Conservation (phyloP, 164 flowering plant species). For the Saururus chinensis region DNA sequence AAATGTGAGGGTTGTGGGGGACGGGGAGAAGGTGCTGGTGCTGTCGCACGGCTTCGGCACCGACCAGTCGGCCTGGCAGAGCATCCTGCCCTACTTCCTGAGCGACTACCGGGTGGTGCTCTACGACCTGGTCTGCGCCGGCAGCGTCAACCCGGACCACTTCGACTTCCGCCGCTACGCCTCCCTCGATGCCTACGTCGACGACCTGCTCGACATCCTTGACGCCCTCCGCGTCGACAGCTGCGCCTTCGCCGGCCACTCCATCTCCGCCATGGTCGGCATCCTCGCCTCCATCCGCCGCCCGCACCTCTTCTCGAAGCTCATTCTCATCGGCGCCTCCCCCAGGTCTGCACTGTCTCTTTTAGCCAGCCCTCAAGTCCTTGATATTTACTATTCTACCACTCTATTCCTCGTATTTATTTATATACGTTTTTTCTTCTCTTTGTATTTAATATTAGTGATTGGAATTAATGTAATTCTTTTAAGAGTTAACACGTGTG, state of each 20-base stretch:
- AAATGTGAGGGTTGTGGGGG: slow-evolving; percentile 68
- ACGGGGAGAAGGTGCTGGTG: slow-evolving; percentile 51
- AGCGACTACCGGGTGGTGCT: slow-evolving; percentile 50
- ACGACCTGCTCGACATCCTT: slow-evolving; percentile 75
- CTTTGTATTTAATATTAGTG: too few relatives aligned
- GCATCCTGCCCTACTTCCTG: slow-evolving; percentile 59
- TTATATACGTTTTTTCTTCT: too few relatives aligned
- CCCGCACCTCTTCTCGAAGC: slow-evolving; percentile 78
- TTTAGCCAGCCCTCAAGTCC: neutral
- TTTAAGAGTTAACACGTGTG: too few relatives aligned
- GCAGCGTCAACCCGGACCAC: slow-evolving; percentile 85
- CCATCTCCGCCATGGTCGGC: slow-evolving; percentile 92
- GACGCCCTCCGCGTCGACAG: slow-evolving; percentile 44
- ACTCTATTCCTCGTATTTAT: neutral
- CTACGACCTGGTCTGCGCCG: slow-evolving; percentile 89
- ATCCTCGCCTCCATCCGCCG: slow-evolving; percentile 80
- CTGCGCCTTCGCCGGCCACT: slow-evolving; percentile 87
- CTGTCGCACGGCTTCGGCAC: slow-evolving; percentile 91
- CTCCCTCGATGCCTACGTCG: slow-evolving; percentile 73
- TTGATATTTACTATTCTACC: too few relatives aligned
- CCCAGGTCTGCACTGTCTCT: slow-evolving; percentile 67
- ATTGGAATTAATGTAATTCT: too few relatives aligned
- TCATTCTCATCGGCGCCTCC: slow-evolving; percentile 84
- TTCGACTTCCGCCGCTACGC: slow-evolving; percentile 73
- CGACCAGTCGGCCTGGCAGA: slow-evolving; percentile 92